Conservation (phyloP, 106 monocot genomes). For the Narthecium ossifragum region DNA sequence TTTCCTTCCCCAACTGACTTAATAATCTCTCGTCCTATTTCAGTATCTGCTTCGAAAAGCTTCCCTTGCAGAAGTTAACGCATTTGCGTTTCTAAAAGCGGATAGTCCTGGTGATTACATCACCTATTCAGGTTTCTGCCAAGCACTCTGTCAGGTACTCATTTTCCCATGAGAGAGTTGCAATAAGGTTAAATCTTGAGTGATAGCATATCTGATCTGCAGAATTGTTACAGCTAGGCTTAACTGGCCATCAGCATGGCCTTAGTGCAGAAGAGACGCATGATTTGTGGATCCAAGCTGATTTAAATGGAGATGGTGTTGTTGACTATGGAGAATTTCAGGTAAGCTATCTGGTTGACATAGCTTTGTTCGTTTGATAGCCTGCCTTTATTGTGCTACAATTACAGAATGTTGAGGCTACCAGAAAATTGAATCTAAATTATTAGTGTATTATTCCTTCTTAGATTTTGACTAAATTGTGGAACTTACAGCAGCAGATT, state of each 20-base stretch:
- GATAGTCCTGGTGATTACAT: conserved; percentile 75
- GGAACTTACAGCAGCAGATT: conserved; percentile 34
- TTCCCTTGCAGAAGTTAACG: conserved; percentile 63
- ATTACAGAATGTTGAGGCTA: too few relatives aligned
- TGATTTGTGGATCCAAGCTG: conserved; percentile 76
- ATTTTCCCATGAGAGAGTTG: conserved; percentile 1
- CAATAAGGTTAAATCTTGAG: not conserved
- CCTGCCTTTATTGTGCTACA: too few relatives aligned
- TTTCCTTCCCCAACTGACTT: not conserved
- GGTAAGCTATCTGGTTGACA: conserved; percentile 51
- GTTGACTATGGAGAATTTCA: conserved; percentile 74
- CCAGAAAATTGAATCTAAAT: too few relatives aligned
- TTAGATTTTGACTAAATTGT: not conserved
- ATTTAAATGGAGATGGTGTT: conserved; percentile 63
- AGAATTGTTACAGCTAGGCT: conserved; percentile 42
- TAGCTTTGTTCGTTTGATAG: too few relatives aligned
- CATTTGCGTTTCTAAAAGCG: conserved; percentile 85
- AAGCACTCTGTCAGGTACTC: conserved; percentile 73
- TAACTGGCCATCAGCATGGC: conserved; percentile 54
- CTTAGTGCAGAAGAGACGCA: conserved; percentile 56
- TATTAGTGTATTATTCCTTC: not conserved
- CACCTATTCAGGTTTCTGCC: conserved; percentile 61
- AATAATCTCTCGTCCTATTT: conserved; percentile 5
- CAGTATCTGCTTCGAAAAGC: conserved; percentile 62
- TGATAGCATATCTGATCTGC: too few relatives aligned